Evolutionary conservation across 2,329 filamentous ascomycete genomes (phyloP), one percentile per base, ranked within the genome.

Genomic region (Plectosphaerella plurivora): DNA sequence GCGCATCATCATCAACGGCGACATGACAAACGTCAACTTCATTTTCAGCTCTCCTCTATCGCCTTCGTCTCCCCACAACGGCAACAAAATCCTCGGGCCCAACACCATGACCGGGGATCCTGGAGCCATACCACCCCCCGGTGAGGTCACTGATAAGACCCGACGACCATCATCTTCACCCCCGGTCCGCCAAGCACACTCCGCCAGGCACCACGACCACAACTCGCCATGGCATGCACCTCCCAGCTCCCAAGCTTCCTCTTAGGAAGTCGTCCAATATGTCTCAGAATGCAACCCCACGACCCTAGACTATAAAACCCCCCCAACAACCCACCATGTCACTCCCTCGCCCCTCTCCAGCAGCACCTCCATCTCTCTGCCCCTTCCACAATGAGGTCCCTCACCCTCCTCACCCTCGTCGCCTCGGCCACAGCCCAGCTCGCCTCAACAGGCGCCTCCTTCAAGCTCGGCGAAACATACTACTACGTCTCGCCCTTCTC

Each of bases 401-500:
- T 41, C 36, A 11, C 39, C 48, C 18, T 54, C 47, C 47, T 60
- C 14, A 45, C 42, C 50, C 48, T 60, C 25, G 51, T 51, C 36
- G 56, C 50, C 42, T 24, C 51, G 42, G 56, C 57, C 22, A 52
- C 56, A 15, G 55, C 56, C 39, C 52, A 62, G 41, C 62, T 70
- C 49, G 55, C 60, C 18, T 58, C 59, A 7, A 65, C 60, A 4
- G 68, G 68, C 18, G 54, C 67, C 5, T 67, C 67, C 0, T 61
- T 69, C 25, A 61, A 54, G 16, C 54, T 70, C 35, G 58, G 65
- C 49, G 56, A 62, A 45, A 53, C 68, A 20, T 56, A 65, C 58
- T 68, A 68, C 51, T 70, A 61, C 54, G 59, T 69, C 51, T 69
- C 67, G 2, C 68, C 68, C 20, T 68, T 59, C 53, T 55, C 65